phyloP scores from a whole-genome alignment of 345 rosid genomes.

The Mangifera indica region DNA sequence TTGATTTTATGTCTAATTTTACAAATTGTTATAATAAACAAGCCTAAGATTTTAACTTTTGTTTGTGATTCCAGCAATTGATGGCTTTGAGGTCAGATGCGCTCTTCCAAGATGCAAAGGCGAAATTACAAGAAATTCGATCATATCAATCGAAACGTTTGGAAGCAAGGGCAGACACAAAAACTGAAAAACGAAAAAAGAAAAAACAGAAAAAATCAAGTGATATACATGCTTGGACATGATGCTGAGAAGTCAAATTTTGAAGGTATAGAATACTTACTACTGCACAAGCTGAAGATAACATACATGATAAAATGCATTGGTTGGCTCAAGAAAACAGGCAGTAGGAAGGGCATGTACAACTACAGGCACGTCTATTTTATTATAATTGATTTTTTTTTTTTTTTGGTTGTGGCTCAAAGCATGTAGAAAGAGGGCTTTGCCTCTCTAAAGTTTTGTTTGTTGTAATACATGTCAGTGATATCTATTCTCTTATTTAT shows the following conservation, averaged over 20 bases:
- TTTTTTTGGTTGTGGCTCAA: too few relatives aligned
- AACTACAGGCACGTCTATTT: too few relatives aligned
- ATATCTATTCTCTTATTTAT: too few relatives aligned
- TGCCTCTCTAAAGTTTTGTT: too few relatives aligned
- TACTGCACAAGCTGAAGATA: neutral
- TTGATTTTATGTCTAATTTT: neutral
- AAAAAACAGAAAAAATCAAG: slow-evolving; percentile 57
- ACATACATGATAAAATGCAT: neutral
- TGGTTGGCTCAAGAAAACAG: too few relatives aligned
- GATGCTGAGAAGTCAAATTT: slow-evolving; percentile 1
- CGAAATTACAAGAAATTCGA: slow-evolving; percentile 63
- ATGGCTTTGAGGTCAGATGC: slow-evolving; percentile 90
- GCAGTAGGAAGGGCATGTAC: too few relatives aligned
- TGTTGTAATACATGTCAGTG: too few relatives aligned
- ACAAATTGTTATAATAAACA: neutral
- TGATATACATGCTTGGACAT: slow-evolving; percentile 37
- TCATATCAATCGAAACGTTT: slow-evolving; percentile 52
- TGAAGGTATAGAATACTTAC: neutral
- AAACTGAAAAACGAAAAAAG: slow-evolving; percentile 55
- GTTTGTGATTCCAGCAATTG: slow-evolving; percentile 56
- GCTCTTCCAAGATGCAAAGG: slow-evolving; percentile 73
- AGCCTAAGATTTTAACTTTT: neutral
- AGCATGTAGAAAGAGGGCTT: too few relatives aligned
- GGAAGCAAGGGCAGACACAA: slow-evolving; percentile 48
- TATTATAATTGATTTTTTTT: too few relatives aligned